Conservation (phyloP, 2,329 filamentous ascomycete genomes). For the Leptodontidium sp. region DNA sequence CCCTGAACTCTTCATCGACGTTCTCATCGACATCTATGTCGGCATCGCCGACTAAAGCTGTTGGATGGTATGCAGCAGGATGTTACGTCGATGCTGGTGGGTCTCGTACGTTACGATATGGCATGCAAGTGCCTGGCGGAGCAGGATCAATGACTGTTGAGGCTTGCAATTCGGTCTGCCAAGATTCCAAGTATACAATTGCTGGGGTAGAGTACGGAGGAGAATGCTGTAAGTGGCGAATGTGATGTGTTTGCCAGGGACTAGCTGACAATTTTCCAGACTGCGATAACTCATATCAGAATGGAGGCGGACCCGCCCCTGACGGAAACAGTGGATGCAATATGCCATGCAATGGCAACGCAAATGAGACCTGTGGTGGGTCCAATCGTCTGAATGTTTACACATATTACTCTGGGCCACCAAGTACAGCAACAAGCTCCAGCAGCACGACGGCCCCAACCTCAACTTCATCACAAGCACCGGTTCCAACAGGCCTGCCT, state of each 20-base stretch:
- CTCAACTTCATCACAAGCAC: too few relatives aligned
- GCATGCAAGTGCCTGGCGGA: conserved; percentile 16
- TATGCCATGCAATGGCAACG: conserved; percentile 43
- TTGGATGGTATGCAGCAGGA: too few relatives aligned
- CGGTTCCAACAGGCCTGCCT: too few relatives aligned
- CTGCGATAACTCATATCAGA: conserved; percentile 36
- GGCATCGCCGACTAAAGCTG: too few relatives aligned
- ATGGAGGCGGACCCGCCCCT: conserved; percentile 33
- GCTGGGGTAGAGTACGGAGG: conserved; percentile 35
- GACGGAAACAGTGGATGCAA: conserved; percentile 37
- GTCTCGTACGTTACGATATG: too few relatives aligned
- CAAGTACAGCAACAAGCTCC: too few relatives aligned
- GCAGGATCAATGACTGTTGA: conserved; percentile 31
- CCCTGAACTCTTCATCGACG: too few relatives aligned
- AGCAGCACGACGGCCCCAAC: too few relatives aligned
- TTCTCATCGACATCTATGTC: too few relatives aligned
- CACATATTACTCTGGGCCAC: background rate
- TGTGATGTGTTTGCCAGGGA: too few relatives aligned
- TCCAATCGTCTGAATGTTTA: background rate
- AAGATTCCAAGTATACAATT: conserved; percentile 24
- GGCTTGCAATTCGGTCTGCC: conserved; percentile 30
- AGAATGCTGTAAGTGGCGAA: conserved; percentile 21
- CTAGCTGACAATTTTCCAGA: conserved; percentile 7
- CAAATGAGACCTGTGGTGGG: conserved; percentile 30
- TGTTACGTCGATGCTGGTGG: too few relatives aligned